Evolutionary conservation across 2,329 filamentous ascomycete species (phyloP), one percentile per base, ranked within the genome.

Genomic region (Verticillium alfalfae): DNA sequence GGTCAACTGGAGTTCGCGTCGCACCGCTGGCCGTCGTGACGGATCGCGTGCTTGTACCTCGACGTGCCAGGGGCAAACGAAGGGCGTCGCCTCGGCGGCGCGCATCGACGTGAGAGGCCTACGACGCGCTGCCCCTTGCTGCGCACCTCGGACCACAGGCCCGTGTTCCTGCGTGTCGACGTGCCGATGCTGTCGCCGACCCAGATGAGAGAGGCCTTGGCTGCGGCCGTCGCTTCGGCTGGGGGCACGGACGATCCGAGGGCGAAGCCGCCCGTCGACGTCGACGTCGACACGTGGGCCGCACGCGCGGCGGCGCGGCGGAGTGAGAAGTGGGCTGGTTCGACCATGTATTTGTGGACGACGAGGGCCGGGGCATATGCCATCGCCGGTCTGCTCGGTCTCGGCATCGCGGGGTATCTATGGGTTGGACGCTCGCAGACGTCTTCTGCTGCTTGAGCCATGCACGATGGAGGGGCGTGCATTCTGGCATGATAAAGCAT

Each of bases 1-100:
- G 2, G 75, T 82, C 4, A 76, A 79, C 12, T 94, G 90, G 76
- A 80, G 37, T 97, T 93, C 84, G 91, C 93, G 8, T 79, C 81
- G 62, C 91, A 96, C 72, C 88, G 95, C 56, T 96, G 91, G 83
- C 93, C 95, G 1, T 88, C 89, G 70, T 98, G 94, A 97, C 93
- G 69, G 95, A 98, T 74, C 87, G 95, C 3, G 88, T 98, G 22
- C 79, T 98, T 98, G 22, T 98, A 88, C 73, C 79, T 94, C 3
- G 85, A 89, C 59, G 76, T 83, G 26, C 86, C 84, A 22, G 13
- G 18, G 13, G 41, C 39, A 18, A 37, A 31, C 12, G 26, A 26
- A 26, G n/a, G 26, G 15, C 3, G 9, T 26, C 5, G 56, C 8
- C 12, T 73, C 74, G 26, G 87, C 84, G 82, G 71, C 80, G 45